Percentiles rank a stretch among this genome's conserved stretches.
These are phyloP conservation scores for Avicennia marina DNA, from an alignment of 257 asterid species.

Conservation along the genomic window DNA sequence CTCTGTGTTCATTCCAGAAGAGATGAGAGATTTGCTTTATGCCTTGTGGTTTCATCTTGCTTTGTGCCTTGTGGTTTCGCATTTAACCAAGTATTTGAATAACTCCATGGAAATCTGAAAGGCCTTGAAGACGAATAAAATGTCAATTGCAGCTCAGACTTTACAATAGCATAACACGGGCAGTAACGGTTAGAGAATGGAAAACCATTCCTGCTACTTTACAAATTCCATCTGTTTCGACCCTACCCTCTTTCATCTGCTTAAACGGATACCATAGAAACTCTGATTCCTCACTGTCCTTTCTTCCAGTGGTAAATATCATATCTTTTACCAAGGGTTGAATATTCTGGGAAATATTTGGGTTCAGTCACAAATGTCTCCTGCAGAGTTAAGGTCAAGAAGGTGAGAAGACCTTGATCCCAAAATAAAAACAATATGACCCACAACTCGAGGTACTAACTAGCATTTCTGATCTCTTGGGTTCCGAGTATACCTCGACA, in stretches of 20 bases:
- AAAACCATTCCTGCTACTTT: background rate
- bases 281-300: background rate
- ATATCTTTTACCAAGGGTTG: background rate
- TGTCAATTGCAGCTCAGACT: background rate
- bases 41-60: no score
- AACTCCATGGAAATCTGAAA: background rate
- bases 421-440: background rate
- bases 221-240: conserved; percentile 1
- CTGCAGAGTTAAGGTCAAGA: conserved; percentile 26
- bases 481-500: no score
- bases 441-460: background rate
- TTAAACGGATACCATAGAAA: background rate
- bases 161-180: background rate
- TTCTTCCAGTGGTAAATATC: conserved; percentile 1
- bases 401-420: conserved; percentile 3
- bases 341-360: background rate
- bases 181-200: background rate
- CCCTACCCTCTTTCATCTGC: background rate
- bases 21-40: no score
- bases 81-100: background rate
- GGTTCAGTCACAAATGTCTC: conserved; percentile 16
- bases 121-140: background rate
- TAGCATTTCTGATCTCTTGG: no score
- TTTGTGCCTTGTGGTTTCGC: no score
- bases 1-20: no score